Evolutionary conservation across 2,329 filamentous ascomycete genomes (phyloP), one percentile per base, ranked within the genome.

Genomic region (Cladosporium sp.): DNA sequence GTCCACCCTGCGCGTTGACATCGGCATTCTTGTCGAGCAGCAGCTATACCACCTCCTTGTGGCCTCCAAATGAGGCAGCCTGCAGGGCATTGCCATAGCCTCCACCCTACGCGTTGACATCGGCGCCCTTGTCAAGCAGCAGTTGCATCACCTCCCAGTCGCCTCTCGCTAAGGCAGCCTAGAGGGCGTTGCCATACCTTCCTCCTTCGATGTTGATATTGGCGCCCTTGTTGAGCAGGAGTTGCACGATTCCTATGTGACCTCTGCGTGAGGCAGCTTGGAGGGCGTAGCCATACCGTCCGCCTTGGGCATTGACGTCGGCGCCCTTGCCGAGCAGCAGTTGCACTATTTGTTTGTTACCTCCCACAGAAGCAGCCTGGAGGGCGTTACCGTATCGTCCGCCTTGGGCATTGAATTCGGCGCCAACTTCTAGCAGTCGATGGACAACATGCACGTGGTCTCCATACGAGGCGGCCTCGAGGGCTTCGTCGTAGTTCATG

Each of bases 401-500:
- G 13, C 43, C 52, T 30, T 47, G 41, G 13, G 43, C 48, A 48
- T 62, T 58, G 32, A 60, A n/a, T n/a, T n/a, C n/a, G n/a, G n/a
- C n/a, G n/a, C n/a, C n/a, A 52, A 43, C 24, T 15, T 53, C 34
- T 17, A 58, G 18, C 22, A 59, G 53, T 20, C 57, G 30, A 51
- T 56, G 13, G n/a, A 51, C 56, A 11, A 54, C 19, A 29, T 48
- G 50, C 22, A 44, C 30, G 40, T 9, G 50, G 22, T 54, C 44
- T 48, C 29, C 18, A 24, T n/a, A 22, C 24, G 44, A 50, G 27
- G 54, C 56, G 19, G 51, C n/a, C n/a, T n/a, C n/a, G n/a, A n/a
- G n/a, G n/a, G n/a, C n/a, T n/a, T n/a, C n/a, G n/a, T n/a, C n/a
- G n/a, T n/a, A n/a, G n/a, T n/a, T n/a, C n/a, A n/a, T n/a, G n/a